A percentile compares a stretch with the other conserved stretches of the same genome.
Conservation (phyloP, 2,329 filamentous ascomycete species). For the Fusarium marasasianum region DNA sequence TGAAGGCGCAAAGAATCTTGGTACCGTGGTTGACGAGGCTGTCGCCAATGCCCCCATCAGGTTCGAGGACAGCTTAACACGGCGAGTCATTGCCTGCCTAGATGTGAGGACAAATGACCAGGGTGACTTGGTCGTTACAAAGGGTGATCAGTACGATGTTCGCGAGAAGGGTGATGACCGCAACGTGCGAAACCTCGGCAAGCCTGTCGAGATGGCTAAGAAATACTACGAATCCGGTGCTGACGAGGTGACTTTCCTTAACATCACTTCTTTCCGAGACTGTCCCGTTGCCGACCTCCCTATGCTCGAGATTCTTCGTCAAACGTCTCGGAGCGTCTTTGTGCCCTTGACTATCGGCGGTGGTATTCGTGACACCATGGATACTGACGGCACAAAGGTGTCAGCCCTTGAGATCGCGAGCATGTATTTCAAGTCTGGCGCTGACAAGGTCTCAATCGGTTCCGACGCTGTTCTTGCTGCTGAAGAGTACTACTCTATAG, state of each 20-base stretch:
- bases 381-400: constrained; percentile 86
- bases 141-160: constrained; percentile 98
- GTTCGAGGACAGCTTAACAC: constrained; percentile 77
- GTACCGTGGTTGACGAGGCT: constrained; percentile 25
- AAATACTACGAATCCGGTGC: constrained; percentile 96
- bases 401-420: constrained; percentile 91
- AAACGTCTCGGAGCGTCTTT: constrained; percentile 90
- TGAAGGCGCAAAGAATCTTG: constrained; percentile 63
- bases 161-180: constrained; percentile 79
- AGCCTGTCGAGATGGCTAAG: constrained; percentile 93
- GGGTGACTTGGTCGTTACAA: constrained; percentile 96
- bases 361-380: constrained; percentile 91
- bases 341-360: constrained; percentile 96
- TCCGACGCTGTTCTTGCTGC: constrained; percentile 94
- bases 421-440: constrained; percentile 96
- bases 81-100: constrained; percentile 92
- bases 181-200: constrained; percentile 88
- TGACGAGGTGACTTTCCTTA: constrained; percentile 96
- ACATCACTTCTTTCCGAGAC: constrained; percentile 98
- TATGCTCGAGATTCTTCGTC: constrained; percentile 93
- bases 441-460: constrained; percentile 97
- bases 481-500: constrained; percentile 84
- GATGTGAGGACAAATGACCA: constrained; percentile 95
- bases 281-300: constrained; percentile 91
- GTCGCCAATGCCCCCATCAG: constrained; percentile 20